These are phyloP conservation scores for Lycium ferocissimum DNA, from an alignment of 257 asterid genomes.

Conservation along the genomic window DNA sequence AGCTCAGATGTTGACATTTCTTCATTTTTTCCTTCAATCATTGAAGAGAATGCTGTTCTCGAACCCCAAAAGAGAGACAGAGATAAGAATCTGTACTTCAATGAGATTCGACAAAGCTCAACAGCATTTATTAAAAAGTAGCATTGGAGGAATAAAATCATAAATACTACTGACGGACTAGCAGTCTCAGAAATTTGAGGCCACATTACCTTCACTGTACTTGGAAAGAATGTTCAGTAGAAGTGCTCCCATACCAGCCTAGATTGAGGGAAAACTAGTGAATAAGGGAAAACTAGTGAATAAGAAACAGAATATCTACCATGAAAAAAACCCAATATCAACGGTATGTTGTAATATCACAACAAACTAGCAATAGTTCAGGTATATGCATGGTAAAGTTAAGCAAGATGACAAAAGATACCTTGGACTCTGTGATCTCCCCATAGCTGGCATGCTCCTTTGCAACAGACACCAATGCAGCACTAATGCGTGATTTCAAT, in stretches of 20 bases:
- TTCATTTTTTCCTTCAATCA: conserved; percentile 94
- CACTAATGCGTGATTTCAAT: conserved; percentile 82
- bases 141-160: background rate
- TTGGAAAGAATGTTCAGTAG: conserved; percentile 86
- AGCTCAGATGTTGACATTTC: conserved; percentile 93
- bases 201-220: conserved; percentile 76
- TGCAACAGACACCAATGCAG: conserved; percentile 79
- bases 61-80: background rate
- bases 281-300: background rate
- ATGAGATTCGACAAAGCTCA: conserved; percentile 19
- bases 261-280: no score
- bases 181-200: conserved; percentile 10
- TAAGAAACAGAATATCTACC: background rate
- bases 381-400: conserved; percentile 13
- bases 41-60: conserved; percentile 79
- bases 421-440: conserved; percentile 94
- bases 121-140: background rate
- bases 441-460: conserved; percentile 98
- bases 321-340: conserved; percentile 8
- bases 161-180: background rate
- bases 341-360: background rate
- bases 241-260: conserved; percentile 96
- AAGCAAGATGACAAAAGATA: conserved; percentile 28
- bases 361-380: background rate
- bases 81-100: background rate